These are phyloP conservation scores for Globisporangium iwayamae DNA, from an alignment of 352 stramenopile species.

Conservation along the genomic window DNA sequence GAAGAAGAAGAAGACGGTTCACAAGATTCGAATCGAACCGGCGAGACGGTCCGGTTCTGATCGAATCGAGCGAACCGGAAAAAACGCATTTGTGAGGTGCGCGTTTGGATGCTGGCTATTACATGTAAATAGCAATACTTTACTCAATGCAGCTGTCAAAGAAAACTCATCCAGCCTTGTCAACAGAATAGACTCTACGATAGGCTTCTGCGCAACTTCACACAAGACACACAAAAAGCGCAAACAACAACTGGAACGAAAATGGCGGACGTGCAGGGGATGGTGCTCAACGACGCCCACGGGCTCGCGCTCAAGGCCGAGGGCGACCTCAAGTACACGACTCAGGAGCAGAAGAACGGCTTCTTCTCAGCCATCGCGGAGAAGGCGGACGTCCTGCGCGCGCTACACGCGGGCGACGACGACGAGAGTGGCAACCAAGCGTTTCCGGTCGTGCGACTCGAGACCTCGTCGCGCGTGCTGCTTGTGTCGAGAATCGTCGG, in stretches of 20 bases:
- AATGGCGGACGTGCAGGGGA: constrained; percentile 47
- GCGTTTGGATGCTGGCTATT: neutral
- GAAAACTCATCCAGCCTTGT: neutral
- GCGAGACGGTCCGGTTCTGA: neutral
- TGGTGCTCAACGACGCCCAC: constrained; percentile 76
- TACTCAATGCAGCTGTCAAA: no score
- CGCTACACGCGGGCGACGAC: constrained; percentile 29
- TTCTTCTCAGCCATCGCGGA: constrained; percentile 78
- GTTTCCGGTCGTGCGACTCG: constrained; percentile 47
- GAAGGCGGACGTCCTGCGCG: constrained; percentile 50
- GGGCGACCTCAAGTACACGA: constrained; percentile 53
- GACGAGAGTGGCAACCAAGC: constrained; percentile 26
- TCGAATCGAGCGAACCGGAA: neutral
- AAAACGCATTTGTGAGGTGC: neutral
- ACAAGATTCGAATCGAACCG: constrained; percentile 6
- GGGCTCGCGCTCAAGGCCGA: constrained; percentile 65
- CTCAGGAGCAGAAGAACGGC: constrained; percentile 46
- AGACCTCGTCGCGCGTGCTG: constrained; percentile 51
- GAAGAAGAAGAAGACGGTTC: constrained; percentile 11
- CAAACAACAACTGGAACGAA: constrained; percentile 4
- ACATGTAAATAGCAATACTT: neutral
- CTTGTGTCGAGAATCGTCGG: constrained; percentile 54
- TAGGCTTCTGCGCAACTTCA: neutral
- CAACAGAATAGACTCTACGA: neutral
- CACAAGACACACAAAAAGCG: neutral